Conservation (phyloP, 2,329 filamentous ascomycete species). For the Xenosphaeropsis pyriputrescens region DNA sequence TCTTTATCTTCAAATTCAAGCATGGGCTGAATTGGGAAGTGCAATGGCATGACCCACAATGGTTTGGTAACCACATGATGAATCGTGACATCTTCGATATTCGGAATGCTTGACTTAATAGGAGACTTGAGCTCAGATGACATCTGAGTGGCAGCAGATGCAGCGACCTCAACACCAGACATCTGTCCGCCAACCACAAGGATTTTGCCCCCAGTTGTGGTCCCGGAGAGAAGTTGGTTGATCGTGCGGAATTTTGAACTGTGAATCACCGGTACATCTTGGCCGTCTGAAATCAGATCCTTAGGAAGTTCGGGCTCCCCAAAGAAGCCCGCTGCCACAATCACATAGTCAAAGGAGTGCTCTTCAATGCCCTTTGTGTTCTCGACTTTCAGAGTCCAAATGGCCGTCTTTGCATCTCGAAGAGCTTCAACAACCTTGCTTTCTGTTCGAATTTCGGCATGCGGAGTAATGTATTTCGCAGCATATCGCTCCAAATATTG, state of each 20-base stretch:
- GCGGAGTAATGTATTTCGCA: constrained; percentile 33
- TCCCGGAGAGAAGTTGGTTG: constrained; percentile 13
- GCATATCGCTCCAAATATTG: constrained; percentile 53
- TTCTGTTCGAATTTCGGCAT: constrained; percentile 10
- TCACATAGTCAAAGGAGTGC: constrained; percentile 47
- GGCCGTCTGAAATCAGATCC: constrained; percentile 15
- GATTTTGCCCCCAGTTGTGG: constrained; percentile 37
- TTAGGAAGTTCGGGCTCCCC: constrained; percentile 40
- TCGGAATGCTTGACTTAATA: constrained; percentile 1
- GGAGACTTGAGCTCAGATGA: constrained; percentile 47
- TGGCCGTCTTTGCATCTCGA: neutral
- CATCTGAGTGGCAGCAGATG: constrained; percentile 55
- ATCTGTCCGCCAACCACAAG: constrained; percentile 69
- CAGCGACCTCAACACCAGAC: constrained; percentile 67
- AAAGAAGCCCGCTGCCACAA: constrained; percentile 69
- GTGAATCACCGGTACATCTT: constrained; percentile 41
- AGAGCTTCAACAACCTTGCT: constrained; percentile 8
- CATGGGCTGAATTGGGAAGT: constrained; percentile 15
- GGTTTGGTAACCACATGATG: constrained; percentile 57
- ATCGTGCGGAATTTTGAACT: constrained; percentile 52
- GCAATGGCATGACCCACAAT: constrained; percentile 55
- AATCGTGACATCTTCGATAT: constrained; percentile 30
- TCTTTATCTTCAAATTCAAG: constrained; percentile 3
- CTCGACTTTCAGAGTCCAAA: neutral
- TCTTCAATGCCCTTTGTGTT: neutral